A percentile compares a stretch with the other conserved stretches of the same genome.
These are phyloP conservation scores for Asterophora lycoperdoides DNA, from an alignment of 768 basidiomycete genomes.

Conservation along the genomic window DNA sequence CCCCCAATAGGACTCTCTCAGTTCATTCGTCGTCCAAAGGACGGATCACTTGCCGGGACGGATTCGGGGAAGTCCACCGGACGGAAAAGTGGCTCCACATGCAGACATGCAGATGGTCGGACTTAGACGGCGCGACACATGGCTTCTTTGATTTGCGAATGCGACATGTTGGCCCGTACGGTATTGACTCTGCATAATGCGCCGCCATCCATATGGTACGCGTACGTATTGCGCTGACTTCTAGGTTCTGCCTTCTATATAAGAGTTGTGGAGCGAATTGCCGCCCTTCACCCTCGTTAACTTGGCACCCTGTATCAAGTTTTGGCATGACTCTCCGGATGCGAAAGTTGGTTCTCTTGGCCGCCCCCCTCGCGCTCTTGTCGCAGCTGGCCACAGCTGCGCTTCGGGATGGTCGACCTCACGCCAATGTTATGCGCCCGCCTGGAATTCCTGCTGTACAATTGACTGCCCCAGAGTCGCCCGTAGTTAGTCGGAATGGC, in stretches of 20 bases:
- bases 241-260: slow-evolving; percentile 4
- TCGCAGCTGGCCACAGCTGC: slow-evolving; percentile 21
- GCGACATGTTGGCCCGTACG: slow-evolving; percentile 2
- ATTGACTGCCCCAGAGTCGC: slow-evolving; percentile 22
- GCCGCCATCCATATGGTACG: slow-evolving; percentile 14
- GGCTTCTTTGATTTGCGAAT: slow-evolving; percentile 14
- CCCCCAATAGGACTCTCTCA: too few species aligned
- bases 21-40: too few species aligned
- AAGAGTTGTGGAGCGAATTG: background rate
- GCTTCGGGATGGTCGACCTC: slow-evolving; percentile 36
- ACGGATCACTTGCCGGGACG: too few species aligned
- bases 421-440: slow-evolving; percentile 39
- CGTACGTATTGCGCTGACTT: slow-evolving; percentile 6
- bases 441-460: slow-evolving; percentile 34
- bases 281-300: background rate
- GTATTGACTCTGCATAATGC: slow-evolving; percentile 5
- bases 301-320: background rate
- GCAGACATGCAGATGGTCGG: slow-evolving; percentile 7
- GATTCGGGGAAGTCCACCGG: too few species aligned
- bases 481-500: slow-evolving; percentile 41
- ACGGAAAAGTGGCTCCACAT: slow-evolving; percentile 4
- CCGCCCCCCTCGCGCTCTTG: slow-evolving; percentile 16
- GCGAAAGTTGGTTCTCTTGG: slow-evolving; percentile 20
- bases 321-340: slow-evolving; percentile 5
- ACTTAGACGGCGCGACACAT: background rate